Conservation (phyloP, 345 rosid species). For the Brassica cretica region DNA sequence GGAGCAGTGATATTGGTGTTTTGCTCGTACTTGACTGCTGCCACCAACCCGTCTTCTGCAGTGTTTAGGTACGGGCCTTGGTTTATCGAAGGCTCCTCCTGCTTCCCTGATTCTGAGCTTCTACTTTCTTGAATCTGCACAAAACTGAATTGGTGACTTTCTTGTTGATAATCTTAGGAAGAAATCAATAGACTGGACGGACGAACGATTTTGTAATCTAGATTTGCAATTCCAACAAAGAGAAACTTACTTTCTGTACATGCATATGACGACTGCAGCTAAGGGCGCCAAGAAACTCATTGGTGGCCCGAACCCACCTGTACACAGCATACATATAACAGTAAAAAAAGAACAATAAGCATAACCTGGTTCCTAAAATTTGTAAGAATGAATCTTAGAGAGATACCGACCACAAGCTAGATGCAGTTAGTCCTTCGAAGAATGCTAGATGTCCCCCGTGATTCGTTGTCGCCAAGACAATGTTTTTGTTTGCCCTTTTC, state of each 20-base stretch:
- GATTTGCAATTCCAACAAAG: not conserved
- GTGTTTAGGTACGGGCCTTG: constrained; percentile 70
- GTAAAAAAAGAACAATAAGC: not conserved
- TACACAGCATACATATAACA: not conserved
- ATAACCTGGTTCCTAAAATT: not conserved
- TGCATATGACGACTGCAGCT: constrained; percentile 68
- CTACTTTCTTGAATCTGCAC: constrained; percentile 43
- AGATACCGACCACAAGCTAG: constrained; percentile 60
- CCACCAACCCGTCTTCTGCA: constrained; percentile 64
- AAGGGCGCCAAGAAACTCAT: constrained; percentile 68
- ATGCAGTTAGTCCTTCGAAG: constrained; percentile 76
- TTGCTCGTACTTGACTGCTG: constrained; percentile 54
- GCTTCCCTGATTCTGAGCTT: constrained; percentile 26
- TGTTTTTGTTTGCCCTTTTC: constrained; percentile 68
- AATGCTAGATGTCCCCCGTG: constrained; percentile 94
- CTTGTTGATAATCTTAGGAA: not conserved
- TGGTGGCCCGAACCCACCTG: constrained; percentile 91
- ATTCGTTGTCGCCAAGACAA: constrained; percentile 65
- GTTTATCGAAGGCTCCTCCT: constrained; percentile 58
- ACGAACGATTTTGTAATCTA: not conserved
- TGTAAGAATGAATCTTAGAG: not conserved
- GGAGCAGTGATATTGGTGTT: not conserved
- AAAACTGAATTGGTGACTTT: not conserved
- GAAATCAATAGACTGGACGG: not conserved
- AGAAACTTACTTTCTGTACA: constrained; percentile 47